Evolutionary conservation across 2,329 filamentous ascomycete genomes (phyloP).

Genomic region (Rutstroemia sp.): DNA sequence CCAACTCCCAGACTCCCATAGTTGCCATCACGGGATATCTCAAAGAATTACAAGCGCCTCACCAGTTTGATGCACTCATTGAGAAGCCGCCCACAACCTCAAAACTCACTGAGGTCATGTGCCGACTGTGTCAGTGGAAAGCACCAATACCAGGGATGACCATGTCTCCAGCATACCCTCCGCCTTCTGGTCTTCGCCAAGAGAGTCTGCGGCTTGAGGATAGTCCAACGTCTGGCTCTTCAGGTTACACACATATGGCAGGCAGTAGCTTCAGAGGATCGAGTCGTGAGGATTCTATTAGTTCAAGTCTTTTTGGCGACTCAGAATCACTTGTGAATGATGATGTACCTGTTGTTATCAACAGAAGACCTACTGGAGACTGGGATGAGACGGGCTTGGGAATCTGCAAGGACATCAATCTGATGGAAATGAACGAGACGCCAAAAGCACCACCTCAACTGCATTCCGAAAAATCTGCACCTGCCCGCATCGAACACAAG

Average conservation of each 20-base stretch:
- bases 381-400: slow-evolving; percentile 76
- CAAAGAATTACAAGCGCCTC: slow-evolving; percentile 91
- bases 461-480: slow-evolving; percentile 56
- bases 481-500: slow-evolving; percentile 46
- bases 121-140: slow-evolving; percentile 89
- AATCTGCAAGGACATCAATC: slow-evolving; percentile 54
- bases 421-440: slow-evolving; percentile 30
- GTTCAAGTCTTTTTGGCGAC: slow-evolving; percentile 82
- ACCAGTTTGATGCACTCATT: slow-evolving; percentile 92
- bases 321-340: slow-evolving; percentile 72
- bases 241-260: slow-evolving; percentile 66
- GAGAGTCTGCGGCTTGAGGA: slow-evolving; percentile 61
- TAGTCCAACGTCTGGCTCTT: slow-evolving; percentile 64
- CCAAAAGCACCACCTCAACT: slow-evolving; percentile 43
- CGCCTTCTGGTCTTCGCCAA: slow-evolving; percentile 59
- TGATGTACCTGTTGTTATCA: slow-evolving; percentile 69
- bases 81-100: slow-evolving; percentile 94
- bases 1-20: slow-evolving; percentile 89
- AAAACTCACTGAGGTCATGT: slow-evolving; percentile 83
- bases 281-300: slow-evolving; percentile 82
- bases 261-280: slow-evolving; percentile 71
- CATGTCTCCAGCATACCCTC: slow-evolving; percentile 46
- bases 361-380: slow-evolving; percentile 65
- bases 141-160: slow-evolving; percentile 50
- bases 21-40: slow-evolving; percentile 95